phyloP scores from a whole-genome alignment of 140 eudicot genomes.

The Anethum foeniculum region DNA sequence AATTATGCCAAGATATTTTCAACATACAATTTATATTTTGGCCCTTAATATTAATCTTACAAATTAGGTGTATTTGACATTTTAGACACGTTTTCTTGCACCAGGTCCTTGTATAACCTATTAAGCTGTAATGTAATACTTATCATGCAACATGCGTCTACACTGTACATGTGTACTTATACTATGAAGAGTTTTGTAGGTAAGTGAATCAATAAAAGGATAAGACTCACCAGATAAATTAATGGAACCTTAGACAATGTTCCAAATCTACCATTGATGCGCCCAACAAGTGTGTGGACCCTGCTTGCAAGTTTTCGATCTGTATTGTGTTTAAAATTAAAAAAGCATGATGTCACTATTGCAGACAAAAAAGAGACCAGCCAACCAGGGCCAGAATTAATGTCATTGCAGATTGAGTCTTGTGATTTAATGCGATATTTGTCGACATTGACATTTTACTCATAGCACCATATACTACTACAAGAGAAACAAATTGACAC shows the following conservation, averaged over 20 bases:
- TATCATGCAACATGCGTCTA: slow-evolving; percentile 1
- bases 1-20: slow-evolving; percentile 2
- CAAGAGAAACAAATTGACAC: not conserved
- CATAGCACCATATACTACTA: not conserved
- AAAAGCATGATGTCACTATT: slow-evolving; percentile 7
- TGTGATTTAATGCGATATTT: not conserved
- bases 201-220: not conserved
- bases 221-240: slow-evolving; percentile 76
- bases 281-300: slow-evolving; percentile 88
- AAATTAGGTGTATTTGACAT: not conserved
- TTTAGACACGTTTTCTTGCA: not conserved
- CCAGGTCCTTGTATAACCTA: not conserved
- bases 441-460: not conserved
- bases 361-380: not conserved
- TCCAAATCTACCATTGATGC: slow-evolving; percentile 89
- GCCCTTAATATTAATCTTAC: not conserved
- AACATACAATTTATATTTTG: not conserved
- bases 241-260: slow-evolving; percentile 64
- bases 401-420: not conserved
- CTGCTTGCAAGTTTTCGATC: slow-evolving; percentile 95
- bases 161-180: not conserved
- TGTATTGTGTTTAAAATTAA: slow-evolving; percentile 22
- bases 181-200: not conserved
- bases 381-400: not conserved
- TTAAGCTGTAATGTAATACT: not conserved